A percentile compares a stretch with the other conserved stretches of the same genome.
Evolutionary conservation across 495 filamentous ascomycete genomes (phyloP).

Genomic region (Neurospora hispaniola): DNA sequence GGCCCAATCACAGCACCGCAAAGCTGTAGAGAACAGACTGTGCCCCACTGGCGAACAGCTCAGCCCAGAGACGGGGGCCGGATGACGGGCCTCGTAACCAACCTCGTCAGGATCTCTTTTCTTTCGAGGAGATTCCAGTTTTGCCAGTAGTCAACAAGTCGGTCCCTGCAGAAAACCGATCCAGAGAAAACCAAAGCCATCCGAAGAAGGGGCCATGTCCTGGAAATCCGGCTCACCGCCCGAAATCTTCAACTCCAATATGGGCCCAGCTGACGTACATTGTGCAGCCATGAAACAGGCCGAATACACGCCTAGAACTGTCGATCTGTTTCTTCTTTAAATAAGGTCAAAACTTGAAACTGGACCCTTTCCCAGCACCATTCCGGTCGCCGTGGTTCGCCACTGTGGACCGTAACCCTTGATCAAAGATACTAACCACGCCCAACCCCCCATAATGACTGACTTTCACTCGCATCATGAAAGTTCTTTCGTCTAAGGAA

Average conservation of each 20-base stretch:
- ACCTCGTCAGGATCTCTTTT: neutral
- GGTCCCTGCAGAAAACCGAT: neutral
- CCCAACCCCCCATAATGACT: neutral
- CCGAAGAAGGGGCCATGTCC: neutral
- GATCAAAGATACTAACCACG: neutral
- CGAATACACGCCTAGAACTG: neutral
- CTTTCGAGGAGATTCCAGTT: neutral
- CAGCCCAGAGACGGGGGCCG: neutral
- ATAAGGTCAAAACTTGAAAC: neutral
- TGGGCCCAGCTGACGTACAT: neutral
- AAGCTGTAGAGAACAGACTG: neutral
- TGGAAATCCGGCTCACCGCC: neutral
- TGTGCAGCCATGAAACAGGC: neutral
- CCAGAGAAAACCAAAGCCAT: neutral
- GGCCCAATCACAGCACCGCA: neutral
- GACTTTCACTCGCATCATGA: neutral
- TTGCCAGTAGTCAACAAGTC: neutral
- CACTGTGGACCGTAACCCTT: neutral
- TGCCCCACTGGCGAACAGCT: neutral
- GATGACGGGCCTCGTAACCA: neutral
- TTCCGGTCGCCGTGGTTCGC: neutral
- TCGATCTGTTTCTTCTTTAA: neutral
- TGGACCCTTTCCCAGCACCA: neutral
- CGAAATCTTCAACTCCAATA: neutral
- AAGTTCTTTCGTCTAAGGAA: constrained; percentile 11